Percentiles rank a stretch among this genome's conserved stretches.
These are phyloP conservation scores for Cyberlindnera petersonii DNA, from an alignment of 805 yeast genomes.

Conservation along the genomic window DNA sequence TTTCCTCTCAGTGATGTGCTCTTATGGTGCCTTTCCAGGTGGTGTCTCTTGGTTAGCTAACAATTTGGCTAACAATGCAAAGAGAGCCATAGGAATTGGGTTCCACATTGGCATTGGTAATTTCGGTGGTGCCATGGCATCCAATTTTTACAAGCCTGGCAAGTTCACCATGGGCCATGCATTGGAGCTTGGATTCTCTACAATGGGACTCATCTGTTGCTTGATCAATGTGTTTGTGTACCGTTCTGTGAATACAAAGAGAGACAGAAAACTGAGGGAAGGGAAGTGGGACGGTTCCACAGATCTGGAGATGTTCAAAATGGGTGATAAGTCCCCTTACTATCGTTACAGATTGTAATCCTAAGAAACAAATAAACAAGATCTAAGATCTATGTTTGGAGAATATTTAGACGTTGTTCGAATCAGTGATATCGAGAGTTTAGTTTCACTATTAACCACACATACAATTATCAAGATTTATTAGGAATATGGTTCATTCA, in stretches of 20 bases:
- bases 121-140: constrained; percentile 32
- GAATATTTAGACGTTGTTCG: too few species aligned
- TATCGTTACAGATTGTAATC: constrained; percentile 30
- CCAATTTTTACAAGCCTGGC: constrained; percentile 33
- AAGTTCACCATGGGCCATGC: constrained; percentile 31
- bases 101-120: constrained; percentile 37
- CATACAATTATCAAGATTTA: too few species aligned
- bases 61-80: constrained; percentile 33
- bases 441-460: too few species aligned
- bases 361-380: too few species aligned
- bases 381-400: too few species aligned
- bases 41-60: constrained; percentile 34
- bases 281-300: constrained; percentile 31
- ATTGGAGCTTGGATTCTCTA: constrained; percentile 31
- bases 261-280: constrained; percentile 25
- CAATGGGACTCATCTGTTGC: constrained; percentile 30
- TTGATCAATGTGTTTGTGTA: constrained; percentile 24
- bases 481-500: too few species aligned
- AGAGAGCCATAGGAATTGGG: constrained; percentile 36
- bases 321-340: constrained; percentile 43
- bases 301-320: constrained; percentile 29
- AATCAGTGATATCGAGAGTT: too few species aligned
- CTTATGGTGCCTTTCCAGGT: constrained; percentile 31
- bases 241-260: constrained; percentile 23
- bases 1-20: constrained; percentile 29